Base-by-base conservation (phyloP, 2,329 filamentous ascomycete genomes). In the Aspergillus hiratsukae region DNA sequence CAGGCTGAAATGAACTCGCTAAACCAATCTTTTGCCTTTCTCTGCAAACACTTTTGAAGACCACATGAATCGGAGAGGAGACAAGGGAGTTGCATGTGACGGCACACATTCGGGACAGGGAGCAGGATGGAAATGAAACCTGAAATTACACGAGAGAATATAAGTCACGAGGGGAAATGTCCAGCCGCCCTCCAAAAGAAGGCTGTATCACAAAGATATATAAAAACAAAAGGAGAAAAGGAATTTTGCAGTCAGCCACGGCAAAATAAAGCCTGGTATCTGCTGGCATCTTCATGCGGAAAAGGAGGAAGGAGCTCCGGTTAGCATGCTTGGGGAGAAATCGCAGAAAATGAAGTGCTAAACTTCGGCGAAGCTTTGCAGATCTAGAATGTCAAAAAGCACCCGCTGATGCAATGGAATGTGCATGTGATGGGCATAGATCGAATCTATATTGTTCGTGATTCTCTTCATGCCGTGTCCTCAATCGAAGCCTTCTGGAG, bases 401-500 rank as follows among this genome's bases (percentile, higher is more conserved):
- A 58, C 55, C 41, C 56, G 58, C 62, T 63, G 51, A 59, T 62
- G 60, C 57, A 58, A 55, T 59, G 55, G 52, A 60, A 51, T 37
- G 43, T 52, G 54, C 46, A 52, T 27, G 48, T 31, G 29, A 46
- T 46, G 23, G 10, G 43, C 23, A 46, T 25, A 23, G 21, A 25
- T 11, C 21, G 23, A 55, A 48, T 61, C 58, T 58, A 61, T 61
- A 48, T 46, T 23, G 37, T 31, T 51, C 8, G 50, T 25, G 5
- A 23, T 21, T 23, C 41, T 45, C 21, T 58, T 54, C 69, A 75
- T 55, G 69, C 74, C 62, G 75, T 75, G 62, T 86, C 84, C 71
- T 87, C 85, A 43, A 88, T 71, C 52, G 79, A 80, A 50, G 83
- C 80, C 64, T 83, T 80, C 73, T 86, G 77, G 56, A 88, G 74